These are phyloP conservation scores for Arthrocladium fulminans DNA, from an alignment of 2,329 filamentous ascomycete species.

Conservation along the genomic window DNA sequence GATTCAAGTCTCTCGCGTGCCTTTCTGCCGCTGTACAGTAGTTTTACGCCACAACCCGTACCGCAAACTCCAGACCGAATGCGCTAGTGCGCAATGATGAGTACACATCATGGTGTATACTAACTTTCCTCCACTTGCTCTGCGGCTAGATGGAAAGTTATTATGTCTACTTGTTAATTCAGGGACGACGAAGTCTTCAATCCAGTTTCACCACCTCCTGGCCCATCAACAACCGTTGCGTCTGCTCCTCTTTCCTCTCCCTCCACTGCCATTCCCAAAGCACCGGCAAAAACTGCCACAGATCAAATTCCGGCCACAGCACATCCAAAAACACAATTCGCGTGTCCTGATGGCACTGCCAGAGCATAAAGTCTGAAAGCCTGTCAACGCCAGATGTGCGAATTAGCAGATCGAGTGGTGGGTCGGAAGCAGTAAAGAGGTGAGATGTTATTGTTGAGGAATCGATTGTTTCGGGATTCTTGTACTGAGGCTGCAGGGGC, in stretches of 20 bases:
- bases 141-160: no score
- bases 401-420: slow-evolving; percentile 82
- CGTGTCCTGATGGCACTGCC: slow-evolving; percentile 91
- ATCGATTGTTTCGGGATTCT: slow-evolving; percentile 84
- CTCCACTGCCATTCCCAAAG: slow-evolving; percentile 79
- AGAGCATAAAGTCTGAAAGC: slow-evolving; percentile 96
- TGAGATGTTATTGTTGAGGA: slow-evolving; percentile 71
- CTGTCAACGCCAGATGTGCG: slow-evolving; percentile 88
- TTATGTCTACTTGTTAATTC: no score
- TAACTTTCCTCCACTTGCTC: no score
- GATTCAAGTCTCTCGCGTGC: no score
- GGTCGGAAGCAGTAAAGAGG: slow-evolving; percentile 77
- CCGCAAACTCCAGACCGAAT: no score
- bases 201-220: background rate
- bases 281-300: slow-evolving; percentile 88
- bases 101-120: no score
- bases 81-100: no score
- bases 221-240: background rate
- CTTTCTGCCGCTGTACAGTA: no score
- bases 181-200: background rate
- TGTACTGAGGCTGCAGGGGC: slow-evolving; percentile 35
- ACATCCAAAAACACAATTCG: slow-evolving; percentile 88
- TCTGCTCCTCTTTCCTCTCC: slow-evolving; percentile 26
- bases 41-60: no score
- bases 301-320: slow-evolving; percentile 90